phyloP scores from a whole-genome alignment of 2,329 filamentous ascomycete species.

The Fusarium sarcochroum region DNA sequence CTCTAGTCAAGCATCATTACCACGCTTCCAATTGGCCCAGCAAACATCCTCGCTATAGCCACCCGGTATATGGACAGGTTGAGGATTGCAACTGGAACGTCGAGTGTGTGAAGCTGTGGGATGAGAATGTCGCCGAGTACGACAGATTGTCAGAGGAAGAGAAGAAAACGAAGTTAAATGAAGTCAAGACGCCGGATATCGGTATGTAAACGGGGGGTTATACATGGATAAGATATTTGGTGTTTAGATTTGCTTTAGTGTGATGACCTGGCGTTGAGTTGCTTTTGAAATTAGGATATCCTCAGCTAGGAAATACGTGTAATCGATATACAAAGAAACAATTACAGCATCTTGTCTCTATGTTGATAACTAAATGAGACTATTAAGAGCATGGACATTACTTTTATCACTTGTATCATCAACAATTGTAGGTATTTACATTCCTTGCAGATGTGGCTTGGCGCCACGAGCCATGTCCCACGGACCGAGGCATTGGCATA shows the following conservation, averaged over 20 bases:
- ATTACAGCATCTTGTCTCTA: not conserved
- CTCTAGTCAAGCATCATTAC: constrained; percentile 81
- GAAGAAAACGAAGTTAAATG: constrained; percentile 64
- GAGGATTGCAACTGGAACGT: constrained; percentile 79
- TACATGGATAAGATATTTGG: constrained; percentile 5
- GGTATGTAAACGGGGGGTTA: constrained; percentile 2
- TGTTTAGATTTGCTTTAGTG: constrained; percentile 10
- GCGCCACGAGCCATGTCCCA: constrained; percentile 1
- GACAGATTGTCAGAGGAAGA: constrained; percentile 71
- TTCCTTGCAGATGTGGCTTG: constrained; percentile 30
- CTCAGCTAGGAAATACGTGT: constrained; percentile 2
- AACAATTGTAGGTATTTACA: not conserved
- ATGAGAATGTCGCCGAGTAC: constrained; percentile 73
- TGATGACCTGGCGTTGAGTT: constrained; percentile 21
- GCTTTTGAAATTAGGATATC: constrained; percentile 24
- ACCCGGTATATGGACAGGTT: constrained; percentile 78
- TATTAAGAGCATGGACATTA: no score
- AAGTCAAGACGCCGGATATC: constrained; percentile 41
- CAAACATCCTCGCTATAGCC: constrained; percentile 74
- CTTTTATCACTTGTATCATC: no score
- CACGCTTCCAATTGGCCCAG: constrained; percentile 81
- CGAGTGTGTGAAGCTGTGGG: constrained; percentile 76
- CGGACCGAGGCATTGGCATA: constrained; percentile 21
- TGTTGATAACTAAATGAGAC: no score
- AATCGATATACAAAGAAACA: constrained; percentile 3